These are phyloP conservation scores for Candida berthetii DNA, from an alignment of 805 yeast genomes.

Conservation along the genomic window DNA sequence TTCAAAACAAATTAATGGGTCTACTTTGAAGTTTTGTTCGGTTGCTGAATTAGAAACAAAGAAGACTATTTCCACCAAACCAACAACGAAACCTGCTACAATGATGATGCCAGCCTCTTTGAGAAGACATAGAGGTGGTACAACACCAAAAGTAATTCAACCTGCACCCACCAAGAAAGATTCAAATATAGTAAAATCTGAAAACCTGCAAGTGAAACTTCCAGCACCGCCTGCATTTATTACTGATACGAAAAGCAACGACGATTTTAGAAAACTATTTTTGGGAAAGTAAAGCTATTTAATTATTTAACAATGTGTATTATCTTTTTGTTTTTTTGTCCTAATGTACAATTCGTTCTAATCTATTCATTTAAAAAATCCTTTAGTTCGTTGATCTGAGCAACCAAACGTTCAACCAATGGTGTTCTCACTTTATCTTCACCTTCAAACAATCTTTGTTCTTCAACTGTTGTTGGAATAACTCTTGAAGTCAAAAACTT, in stretches of 20 bases:
- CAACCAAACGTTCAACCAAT: conserved; percentile 40
- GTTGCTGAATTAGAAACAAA: conserved; percentile 22
- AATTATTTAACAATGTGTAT: not conserved
- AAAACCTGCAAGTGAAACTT: too few species aligned
- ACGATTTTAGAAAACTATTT: conserved; percentile 31
- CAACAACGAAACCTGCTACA: not conserved
- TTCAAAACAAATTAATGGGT: conserved; percentile 31
- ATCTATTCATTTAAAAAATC: conserved; percentile 22
- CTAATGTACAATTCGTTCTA: conserved; percentile 4
- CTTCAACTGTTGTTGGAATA: conserved; percentile 57
- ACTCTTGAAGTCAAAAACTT: conserved; percentile 71
- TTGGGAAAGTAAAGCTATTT: conserved; percentile 13
- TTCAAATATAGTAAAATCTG: not conserved
- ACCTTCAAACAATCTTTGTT: conserved; percentile 48
- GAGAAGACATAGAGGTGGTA: not conserved
- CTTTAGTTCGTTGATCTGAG: conserved; percentile 48
- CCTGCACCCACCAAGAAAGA: not conserved
- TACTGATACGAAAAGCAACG: conserved; percentile 23
- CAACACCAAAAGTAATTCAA: not conserved
- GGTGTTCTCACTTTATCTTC: conserved; percentile 34
- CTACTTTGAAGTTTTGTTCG: conserved; percentile 24
- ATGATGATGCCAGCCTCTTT: not conserved
- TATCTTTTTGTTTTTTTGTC: not conserved
- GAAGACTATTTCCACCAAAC: not conserved
- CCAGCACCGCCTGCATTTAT: too few species aligned